Evolutionary conservation across 1,284 basidiomycete species (phyloP), one percentile per base, ranked within the genome.

Genomic region (Irpex sp.): DNA sequence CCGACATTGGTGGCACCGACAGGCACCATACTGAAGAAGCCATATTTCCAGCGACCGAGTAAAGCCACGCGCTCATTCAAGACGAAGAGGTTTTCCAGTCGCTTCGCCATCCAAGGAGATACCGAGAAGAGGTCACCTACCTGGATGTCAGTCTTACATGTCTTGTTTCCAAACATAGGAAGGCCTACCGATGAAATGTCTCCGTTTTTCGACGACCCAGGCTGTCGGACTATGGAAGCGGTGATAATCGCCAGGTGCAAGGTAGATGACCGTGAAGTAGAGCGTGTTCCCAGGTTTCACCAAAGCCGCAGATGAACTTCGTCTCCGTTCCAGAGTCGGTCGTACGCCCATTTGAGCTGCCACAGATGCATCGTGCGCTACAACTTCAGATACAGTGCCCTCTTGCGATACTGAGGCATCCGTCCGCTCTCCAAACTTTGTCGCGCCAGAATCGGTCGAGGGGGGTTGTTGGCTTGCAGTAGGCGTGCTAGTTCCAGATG

Each of bases 1-100:
- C 96, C 96, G 61, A 99, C 97, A 73, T 99, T 99, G 19, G 96
- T 98, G 2, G 97, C 96, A 8, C 96, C 97, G 33, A 99, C 96
- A 10, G 96, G 96, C 0, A 96, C 87, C 95, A 98, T 98, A 48
- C 90, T 82, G 74, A 98, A 99, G 81, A 98, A 98, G 5, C 96
- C 96, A 71, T 97, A 80, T 71, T 87, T 86, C 96, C 97, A 99
- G 59, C 94, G 81, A 5, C 96, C 97, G 36, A 99, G 86, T n/a
- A 99, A 79, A 0, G 96, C 94, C 8, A 99, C 96, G 18, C 96
- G 89, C 77, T 99, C 96, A 73, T 99, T 99, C 18, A 99, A 82
- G 9, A 99, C 94, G 67, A 99, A 99, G 28, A 99, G 77, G 73
- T 98, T 95, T 70, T 92, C 87, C 16, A 98, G 80, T 7, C 96